Conservation (phyloP, 108 stramenopile genomes). For the Fragilariopsis cylindrus region DNA sequence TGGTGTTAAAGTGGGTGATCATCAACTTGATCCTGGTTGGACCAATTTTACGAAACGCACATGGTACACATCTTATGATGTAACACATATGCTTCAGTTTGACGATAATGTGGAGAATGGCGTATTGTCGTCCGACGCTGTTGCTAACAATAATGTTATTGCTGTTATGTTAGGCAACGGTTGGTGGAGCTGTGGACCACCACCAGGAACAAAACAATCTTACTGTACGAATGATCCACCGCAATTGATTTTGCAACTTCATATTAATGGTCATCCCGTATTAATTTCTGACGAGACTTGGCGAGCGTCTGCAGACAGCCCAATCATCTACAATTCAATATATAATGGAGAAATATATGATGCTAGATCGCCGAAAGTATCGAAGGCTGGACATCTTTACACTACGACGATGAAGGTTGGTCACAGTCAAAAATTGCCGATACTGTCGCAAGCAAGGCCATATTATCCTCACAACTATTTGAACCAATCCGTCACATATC, state of each 20-base stretch:
- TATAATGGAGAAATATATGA: slow-evolving; percentile 40
- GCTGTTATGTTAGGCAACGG: slow-evolving; percentile 36
- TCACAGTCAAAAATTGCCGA: slow-evolving; percentile 6
- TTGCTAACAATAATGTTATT: slow-evolving; percentile 18
- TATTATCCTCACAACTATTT: slow-evolving; percentile 21
- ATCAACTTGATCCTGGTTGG: slow-evolving; percentile 30
- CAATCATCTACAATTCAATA: slow-evolving; percentile 36
- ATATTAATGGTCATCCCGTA: slow-evolving; percentile 26
- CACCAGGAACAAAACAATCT: slow-evolving; percentile 18
- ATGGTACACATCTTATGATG: slow-evolving; percentile 26
- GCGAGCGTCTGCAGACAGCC: slow-evolving; percentile 13
- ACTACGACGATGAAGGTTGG: slow-evolving; percentile 16
- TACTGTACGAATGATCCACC: slow-evolving; percentile 19
- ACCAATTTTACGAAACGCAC: slow-evolving; percentile 30
- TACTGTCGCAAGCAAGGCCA: slow-evolving; percentile 9
- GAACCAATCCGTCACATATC: slow-evolving; percentile 27
- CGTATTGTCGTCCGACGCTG: not conserved
- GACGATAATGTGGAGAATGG: not conserved
- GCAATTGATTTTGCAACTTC: slow-evolving; percentile 28
- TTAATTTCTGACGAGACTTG: slow-evolving; percentile 17
- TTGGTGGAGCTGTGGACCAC: slow-evolving; percentile 29
- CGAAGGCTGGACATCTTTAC: slow-evolving; percentile 12
- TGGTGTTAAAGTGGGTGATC: slow-evolving; percentile 22
- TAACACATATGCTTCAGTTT: slow-evolving; percentile 8
- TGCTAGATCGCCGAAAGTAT: slow-evolving; percentile 28